These are phyloP conservation scores for Moesziomyces sp. DNA, from an alignment of 1,284 basidiomycete species.

Conservation along the genomic window DNA sequence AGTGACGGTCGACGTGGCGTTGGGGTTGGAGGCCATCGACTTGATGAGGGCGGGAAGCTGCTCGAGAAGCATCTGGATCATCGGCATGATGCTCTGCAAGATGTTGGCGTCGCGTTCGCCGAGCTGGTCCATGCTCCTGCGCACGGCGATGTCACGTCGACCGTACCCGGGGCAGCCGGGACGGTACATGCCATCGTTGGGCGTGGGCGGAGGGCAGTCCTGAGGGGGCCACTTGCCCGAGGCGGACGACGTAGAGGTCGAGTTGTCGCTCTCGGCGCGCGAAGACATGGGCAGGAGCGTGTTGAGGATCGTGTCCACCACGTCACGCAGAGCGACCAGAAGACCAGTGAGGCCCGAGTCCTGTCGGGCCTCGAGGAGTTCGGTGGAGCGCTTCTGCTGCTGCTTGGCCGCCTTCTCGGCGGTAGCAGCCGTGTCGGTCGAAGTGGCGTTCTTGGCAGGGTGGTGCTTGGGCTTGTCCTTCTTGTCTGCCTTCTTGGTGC, in stretches of 20 bases:
- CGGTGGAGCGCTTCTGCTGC: slow-evolving; percentile 22
- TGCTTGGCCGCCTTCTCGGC: neutral
- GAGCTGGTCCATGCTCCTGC: slow-evolving; percentile 30
- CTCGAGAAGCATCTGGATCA: slow-evolving; percentile 49
- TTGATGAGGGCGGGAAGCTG: slow-evolving; percentile 38
- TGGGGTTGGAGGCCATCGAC: slow-evolving; percentile 19
- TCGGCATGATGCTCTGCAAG: slow-evolving; percentile 40
- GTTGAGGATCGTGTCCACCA: slow-evolving; percentile 57
- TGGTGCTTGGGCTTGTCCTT: slow-evolving; percentile 25
- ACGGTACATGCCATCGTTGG: slow-evolving; percentile 57
- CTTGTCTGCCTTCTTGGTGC: slow-evolving; percentile 23
- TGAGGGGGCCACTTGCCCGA: slow-evolving; percentile 28
- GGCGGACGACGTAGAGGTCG: slow-evolving; percentile 11
- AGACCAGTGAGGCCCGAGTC: slow-evolving; percentile 48
- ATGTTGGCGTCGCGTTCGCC: slow-evolving; percentile 41
- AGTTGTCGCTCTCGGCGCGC: slow-evolving; percentile 22
- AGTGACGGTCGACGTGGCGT: slow-evolving; percentile 24
- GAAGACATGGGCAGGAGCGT: slow-evolving; percentile 52
- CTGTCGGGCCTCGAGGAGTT: slow-evolving; percentile 33
- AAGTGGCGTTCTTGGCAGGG: slow-evolving; percentile 14
- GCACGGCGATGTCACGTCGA: slow-evolving; percentile 39
- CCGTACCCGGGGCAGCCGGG: slow-evolving; percentile 59
- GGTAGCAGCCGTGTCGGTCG: slow-evolving; percentile 2
- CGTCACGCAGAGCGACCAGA: slow-evolving; percentile 39
- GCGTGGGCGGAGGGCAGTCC: slow-evolving; percentile 50